Conservation (phyloP, 345 rosid genomes). For the Euphorbia lathyris region DNA sequence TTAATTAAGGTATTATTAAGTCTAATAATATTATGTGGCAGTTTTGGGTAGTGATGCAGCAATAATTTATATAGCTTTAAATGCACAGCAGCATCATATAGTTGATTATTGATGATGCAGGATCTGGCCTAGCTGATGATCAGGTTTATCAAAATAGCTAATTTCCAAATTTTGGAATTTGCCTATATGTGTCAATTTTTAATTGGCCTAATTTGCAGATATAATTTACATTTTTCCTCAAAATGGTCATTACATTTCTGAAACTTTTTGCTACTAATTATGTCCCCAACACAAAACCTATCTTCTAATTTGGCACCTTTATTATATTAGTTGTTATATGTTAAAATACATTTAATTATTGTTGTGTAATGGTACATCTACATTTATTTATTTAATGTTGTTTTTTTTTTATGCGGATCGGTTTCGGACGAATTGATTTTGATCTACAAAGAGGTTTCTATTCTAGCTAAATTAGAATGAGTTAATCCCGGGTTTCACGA, state of each 20-base stretch:
- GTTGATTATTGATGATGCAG: background rate
- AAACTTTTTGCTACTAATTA: background rate
- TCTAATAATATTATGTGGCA: background rate
- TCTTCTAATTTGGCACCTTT: background rate
- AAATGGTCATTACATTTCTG: background rate
- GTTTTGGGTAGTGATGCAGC: background rate
- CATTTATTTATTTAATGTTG: too few species aligned
- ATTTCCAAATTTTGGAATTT: background rate
- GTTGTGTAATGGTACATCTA: background rate
- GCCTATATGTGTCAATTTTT: background rate
- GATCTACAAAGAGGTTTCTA: too few species aligned
- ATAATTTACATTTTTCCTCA: background rate
- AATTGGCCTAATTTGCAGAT: background rate
- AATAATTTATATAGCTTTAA: slow-evolving; percentile 7
- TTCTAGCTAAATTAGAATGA: too few species aligned
- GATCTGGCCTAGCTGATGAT: background rate
- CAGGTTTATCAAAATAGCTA: background rate
- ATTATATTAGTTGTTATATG: background rate
- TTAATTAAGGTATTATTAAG: background rate
- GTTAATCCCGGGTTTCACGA: too few species aligned
- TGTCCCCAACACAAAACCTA: background rate
- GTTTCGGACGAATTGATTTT: too few species aligned
- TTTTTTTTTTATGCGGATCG: too few species aligned
- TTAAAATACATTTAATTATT: background rate
- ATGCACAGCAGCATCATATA: background rate